Base-by-base conservation (phyloP, 148 eudicot species). In the Nepenthes mirabilis region DNA sequence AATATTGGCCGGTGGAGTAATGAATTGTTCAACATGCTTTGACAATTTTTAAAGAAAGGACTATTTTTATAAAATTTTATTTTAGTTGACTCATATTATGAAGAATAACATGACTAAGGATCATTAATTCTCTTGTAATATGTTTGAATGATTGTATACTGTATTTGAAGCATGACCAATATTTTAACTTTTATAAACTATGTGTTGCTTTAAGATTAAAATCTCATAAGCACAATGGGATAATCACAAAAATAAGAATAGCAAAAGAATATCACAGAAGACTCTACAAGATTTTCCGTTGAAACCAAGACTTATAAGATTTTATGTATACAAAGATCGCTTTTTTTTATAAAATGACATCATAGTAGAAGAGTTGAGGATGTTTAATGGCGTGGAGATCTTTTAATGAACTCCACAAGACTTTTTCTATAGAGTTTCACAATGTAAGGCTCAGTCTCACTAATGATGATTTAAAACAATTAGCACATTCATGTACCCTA, bases 151-250 rank as follows among this genome's bases (percentile, higher is more conserved):
- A 50, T 50, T 50, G 13, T 50, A 50, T 50, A 2, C 13, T 50
- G 11, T 50, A 10, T 50, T 50, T 1, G 53, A 50, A 50, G 1
- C 6, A 50, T 6, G 13, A 50, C 11, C 1, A n/a, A 10, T 33
- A 66, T 48, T 23, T 37, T 33, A 6, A 33, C 12, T 40, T 55
- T 40, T 37, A 11, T 10, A 50, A 50, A 11, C 11, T 7, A 1
- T 70, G 61, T 14, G 55, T 55, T 52, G 57, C 10, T 62, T 67
- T 54, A 57, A 74, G 82, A 50, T 50, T 8, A 11, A n/a, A 50
- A 10, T 23, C 23, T 23, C 23, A 23, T 0, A 23, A 23, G 23
- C 23, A 23, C 23, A 23, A 23, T 23, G 23, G 23, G 23, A 23
- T 23, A 23, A 23, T 23, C 23, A 0, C 23, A 23, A n/a, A 2